A percentile compares a stretch with the other conserved stretches of the same genome.
Evolutionary conservation across 176 grass and related monocot species (phyloP).

Genomic region (Oryza nivara): DNA sequence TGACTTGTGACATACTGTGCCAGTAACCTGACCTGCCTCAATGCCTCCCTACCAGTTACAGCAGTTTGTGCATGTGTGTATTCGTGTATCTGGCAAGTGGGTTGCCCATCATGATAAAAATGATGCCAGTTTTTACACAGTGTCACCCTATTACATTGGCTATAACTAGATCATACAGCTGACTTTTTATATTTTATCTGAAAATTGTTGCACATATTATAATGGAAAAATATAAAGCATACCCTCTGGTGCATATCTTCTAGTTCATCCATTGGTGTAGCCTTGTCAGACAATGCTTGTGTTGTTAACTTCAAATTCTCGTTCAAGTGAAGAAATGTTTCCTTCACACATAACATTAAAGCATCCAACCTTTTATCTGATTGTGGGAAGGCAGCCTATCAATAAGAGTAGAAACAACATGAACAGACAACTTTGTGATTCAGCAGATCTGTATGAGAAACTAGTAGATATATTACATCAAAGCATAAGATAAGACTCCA

Average conservation of each 20-base stretch:
- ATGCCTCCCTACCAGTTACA: neutral
- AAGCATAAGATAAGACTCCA: neutral
- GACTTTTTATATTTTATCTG: constrained; percentile 1
- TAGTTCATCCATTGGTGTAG: constrained; percentile 84
- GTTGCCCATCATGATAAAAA: neutral
- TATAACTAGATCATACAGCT: constrained; percentile 5
- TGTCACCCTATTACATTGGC: neutral
- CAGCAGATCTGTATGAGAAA: constrained; percentile 19
- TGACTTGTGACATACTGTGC: neutral
- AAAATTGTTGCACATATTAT: neutral
- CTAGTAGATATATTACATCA: constrained; percentile 3
- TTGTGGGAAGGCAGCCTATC: constrained; percentile 85
- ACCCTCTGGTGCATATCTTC: constrained; percentile 96
- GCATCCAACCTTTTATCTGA: constrained; percentile 94
- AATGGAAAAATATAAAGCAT: constrained; percentile 50
- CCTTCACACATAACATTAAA: constrained; percentile 92
- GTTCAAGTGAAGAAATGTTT: constrained; percentile 77
- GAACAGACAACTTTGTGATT: neutral
- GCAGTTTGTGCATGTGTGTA: neutral
- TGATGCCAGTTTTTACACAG: too few relatives aligned
- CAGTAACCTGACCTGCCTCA: neutral
- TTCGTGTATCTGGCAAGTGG: neutral
- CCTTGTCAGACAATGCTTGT: constrained; percentile 91
- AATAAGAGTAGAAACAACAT: constrained; percentile 35
- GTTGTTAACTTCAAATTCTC: constrained; percentile 86